Evolutionary conservation across 495 filamentous ascomycete genomes (phyloP), one percentile per base, ranked within the genome.

Genomic region (Neurospora sp.): DNA sequence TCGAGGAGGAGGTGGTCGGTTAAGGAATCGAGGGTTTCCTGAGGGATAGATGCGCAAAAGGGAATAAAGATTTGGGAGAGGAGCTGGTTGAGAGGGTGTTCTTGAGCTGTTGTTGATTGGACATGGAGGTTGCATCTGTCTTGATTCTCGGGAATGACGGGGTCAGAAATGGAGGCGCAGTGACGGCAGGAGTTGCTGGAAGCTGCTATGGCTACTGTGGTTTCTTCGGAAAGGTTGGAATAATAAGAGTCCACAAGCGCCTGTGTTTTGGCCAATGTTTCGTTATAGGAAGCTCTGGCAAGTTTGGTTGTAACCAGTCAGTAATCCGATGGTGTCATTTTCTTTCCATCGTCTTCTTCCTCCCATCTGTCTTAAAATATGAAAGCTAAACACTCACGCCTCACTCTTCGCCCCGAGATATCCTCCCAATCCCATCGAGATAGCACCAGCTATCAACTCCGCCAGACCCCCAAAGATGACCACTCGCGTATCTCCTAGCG

Each of bases 391-490:
- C 42, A 44, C 42, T 44, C 42, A 82, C 74, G 85, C 82, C 22
- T 79, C 75, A 10, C 77, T 71, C 78, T 87, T 85, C 8, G 87
- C 82, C 9, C 84, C 84, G 7, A 89, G 76, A 72, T 87, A 92
- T 6, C 87, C 90, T 40, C 90, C 90, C 0, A 92, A 80, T 0
- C 90, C 90, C 90, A 92, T 92, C 6, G 85, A 88, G 48, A 92
- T 88, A 31, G 85, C 81, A 59, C 90, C 90, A 27, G 86, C 84
- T 74, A 89, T 87, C 20, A 92, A 81, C 80, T 92, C 90, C 2
- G 90, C 90, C n/a, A 91, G 81, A 3, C 90, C 90, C 18, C 87
- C 90, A 71, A 88, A 84, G 68, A 92, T 85, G 72, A 92, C 90
- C 38, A 91, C 80, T 45, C 83, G 82, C 6, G 88, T 84, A 70